Evolutionary conservation across 2,329 filamentous ascomycete genomes (phyloP), one percentile per base, ranked within the genome.

Genomic region (Ophiostoma angusticollis): DNA sequence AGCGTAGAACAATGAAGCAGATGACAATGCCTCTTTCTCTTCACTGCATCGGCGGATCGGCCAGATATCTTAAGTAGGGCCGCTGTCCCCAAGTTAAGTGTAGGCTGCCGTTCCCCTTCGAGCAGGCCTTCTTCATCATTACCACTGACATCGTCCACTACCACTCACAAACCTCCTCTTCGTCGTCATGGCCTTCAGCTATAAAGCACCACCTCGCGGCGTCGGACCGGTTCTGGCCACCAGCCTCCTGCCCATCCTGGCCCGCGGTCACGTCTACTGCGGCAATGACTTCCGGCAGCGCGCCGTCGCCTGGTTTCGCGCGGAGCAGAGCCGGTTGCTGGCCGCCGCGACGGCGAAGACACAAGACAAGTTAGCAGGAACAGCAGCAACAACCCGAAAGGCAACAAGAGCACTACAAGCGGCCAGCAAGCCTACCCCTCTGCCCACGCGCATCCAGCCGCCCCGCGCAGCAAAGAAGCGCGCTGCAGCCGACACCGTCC

Each of bases 191-290:
- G n/a, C n/a, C n/a, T n/a, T n/a, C n/a, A n/a, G n/a, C n/a, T n/a
- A n/a, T n/a, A n/a, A n/a, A n/a, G n/a, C n/a, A n/a, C n/a, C n/a
- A n/a, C n/a, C n/a, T n/a, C n/a, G n/a, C n/a, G n/a, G n/a, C n/a
- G n/a, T n/a, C n/a, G n/a, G n/a, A n/a, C n/a, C n/a, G n/a, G n/a
- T n/a, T n/a, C n/a, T 37, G 17, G 27, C 25, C 4, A 37, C 35
- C 5, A 27, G 39, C 11, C 12, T 14, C 18, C 34, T 31, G 14
- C 19, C 33, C 17, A 11, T 29, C 30, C 17, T 44, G 3, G 16
- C 14, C 19, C 43, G 43, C 11, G 40, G 40, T n/a, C 14, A 21
- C 5, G 41, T 40, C 12, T 46, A 46, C 41, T 46, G 44, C 29
- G 35, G 31, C 12, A n/a, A 24, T 8, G 42, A 39, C 14, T 46